phyloP scores from a whole-genome alignment of 2,329 filamentous ascomycete genomes.

The Aureobasidium subglaciale region DNA sequence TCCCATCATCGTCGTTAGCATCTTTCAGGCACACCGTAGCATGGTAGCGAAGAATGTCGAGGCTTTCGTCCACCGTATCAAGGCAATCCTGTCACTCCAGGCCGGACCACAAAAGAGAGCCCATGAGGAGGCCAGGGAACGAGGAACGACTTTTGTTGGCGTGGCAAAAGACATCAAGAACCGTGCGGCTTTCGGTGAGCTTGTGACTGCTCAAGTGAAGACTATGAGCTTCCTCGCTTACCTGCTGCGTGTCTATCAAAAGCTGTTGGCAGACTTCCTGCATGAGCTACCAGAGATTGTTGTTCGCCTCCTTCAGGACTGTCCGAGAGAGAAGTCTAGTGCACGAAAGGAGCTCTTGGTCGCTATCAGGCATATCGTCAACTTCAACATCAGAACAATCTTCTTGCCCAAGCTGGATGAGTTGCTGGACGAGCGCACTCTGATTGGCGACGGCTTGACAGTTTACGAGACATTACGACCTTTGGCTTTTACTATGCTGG shows the following conservation, averaged over 20 bases:
- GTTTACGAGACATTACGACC: conserved; percentile 96
- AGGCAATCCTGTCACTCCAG: conserved; percentile 78
- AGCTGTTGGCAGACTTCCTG: conserved; percentile 81
- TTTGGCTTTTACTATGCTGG: conserved; percentile 95
- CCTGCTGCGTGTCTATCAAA: conserved; percentile 77
- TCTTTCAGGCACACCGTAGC: conserved; percentile 85
- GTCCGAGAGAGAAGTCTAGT: conserved; percentile 86
- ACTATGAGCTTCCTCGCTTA: conserved; percentile 99
- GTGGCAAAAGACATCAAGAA: conserved; percentile 93
- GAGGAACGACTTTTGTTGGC: conserved; percentile 79
- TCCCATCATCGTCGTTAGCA: conserved; percentile 95
- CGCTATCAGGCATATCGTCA: conserved; percentile 96
- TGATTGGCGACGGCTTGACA: conserved; percentile 92
- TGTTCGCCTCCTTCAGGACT: conserved; percentile 85
- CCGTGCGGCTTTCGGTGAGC: conserved; percentile 87
- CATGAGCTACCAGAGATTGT: conserved; percentile 80
- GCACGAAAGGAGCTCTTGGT: conserved; percentile 92
- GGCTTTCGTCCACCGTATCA: conserved; percentile 88
- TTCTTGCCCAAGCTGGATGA: conserved; percentile 94
- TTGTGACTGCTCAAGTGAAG: conserved; percentile 96
- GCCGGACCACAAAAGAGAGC: conserved; percentile 90
- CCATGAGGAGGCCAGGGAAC: conserved; percentile 73
- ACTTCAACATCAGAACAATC: conserved; percentile 95
- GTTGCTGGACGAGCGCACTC: conserved; percentile 81
- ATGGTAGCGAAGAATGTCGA: conserved; percentile 80